phyloP scores from a whole-genome alignment of 257 asterid genomes.

The Nicotiana sylvestris region DNA sequence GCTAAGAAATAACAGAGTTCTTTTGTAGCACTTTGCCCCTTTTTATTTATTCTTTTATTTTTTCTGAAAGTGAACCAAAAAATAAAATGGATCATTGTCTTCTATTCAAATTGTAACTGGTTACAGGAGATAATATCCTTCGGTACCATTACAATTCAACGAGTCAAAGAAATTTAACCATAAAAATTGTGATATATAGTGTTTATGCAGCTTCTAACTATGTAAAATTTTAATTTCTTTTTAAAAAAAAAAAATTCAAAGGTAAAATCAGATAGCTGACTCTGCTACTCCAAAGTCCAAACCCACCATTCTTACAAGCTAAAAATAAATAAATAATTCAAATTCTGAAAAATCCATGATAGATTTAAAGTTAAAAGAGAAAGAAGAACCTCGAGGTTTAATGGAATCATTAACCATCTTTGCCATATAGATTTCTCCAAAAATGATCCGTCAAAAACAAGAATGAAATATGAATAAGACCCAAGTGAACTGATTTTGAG shows the following conservation, averaged over 20 bases:
- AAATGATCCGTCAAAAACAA: background rate
- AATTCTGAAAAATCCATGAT: background rate
- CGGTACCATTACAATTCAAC: background rate
- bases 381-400: conserved; percentile 46
- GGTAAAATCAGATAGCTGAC: background rate
- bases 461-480: background rate
- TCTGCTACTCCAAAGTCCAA: background rate
- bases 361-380: background rate
- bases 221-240: background rate
- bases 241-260: background rate
- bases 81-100: too few relatives aligned
- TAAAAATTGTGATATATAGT: background rate
- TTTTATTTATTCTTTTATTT: too few relatives aligned
- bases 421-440: conserved; percentile 40
- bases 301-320: background rate
- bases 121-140: too few relatives aligned
- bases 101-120: too few relatives aligned
- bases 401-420: conserved; percentile 37
- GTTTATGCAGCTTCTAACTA: background rate
- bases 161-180: background rate
- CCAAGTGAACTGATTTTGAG: background rate
- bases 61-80: too few relatives aligned
- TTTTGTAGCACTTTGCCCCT: too few relatives aligned
- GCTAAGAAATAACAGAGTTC: too few relatives aligned
- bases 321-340: background rate